Evolutionary conservation across 306 rosid species (phyloP), one percentile per base, ranked within the genome.

Genomic region (Trifolium repens): DNA sequence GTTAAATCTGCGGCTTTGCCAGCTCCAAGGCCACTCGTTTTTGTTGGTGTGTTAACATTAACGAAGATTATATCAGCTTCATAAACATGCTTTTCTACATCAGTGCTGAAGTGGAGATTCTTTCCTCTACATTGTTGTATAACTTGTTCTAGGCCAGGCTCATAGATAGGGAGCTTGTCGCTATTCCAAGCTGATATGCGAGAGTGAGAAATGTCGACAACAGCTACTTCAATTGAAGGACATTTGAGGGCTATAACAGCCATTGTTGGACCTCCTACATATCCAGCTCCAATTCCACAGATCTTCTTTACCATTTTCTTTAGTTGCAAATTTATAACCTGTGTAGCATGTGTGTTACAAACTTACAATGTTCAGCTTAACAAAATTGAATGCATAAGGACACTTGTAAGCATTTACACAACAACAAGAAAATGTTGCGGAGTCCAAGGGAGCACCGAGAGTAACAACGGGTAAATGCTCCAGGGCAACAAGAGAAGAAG

Each of bases 211-310:
- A 92, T 89, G 85, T 92, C 97, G 3, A 92, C 97, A 67, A 92
- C 96, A 0, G 78, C 90, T 17, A 92, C 97, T 73, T 88, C 90
- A 61, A 88, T 88, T 35, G 83, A 70, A 4, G 96, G 96, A 58
- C 97, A 87, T 67, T 90, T 92, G 55, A 88, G 86, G 12, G 96
- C 97, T 17, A 92, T 85, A 14, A 92, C 91, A n/a, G 93, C 93
- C 96, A 90, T 92, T 19, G 96, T 89, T 4, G 97, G 97, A 53
- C 97, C 96, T 27, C 96, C 96, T 8, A 92, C 93, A 35, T 89
- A 92, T 7, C 97, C 97, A 9, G 96, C 97, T 72, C 97, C 96
- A 76, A 92, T 88, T 75, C 97, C 92, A 71, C 93, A 92, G 15
- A 92, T 85, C 88, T 92, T 85, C 87, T 92, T 89, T 81, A 92